Conservation (phyloP, 805 yeast genomes). For the Cyberlindnera veronae region DNA sequence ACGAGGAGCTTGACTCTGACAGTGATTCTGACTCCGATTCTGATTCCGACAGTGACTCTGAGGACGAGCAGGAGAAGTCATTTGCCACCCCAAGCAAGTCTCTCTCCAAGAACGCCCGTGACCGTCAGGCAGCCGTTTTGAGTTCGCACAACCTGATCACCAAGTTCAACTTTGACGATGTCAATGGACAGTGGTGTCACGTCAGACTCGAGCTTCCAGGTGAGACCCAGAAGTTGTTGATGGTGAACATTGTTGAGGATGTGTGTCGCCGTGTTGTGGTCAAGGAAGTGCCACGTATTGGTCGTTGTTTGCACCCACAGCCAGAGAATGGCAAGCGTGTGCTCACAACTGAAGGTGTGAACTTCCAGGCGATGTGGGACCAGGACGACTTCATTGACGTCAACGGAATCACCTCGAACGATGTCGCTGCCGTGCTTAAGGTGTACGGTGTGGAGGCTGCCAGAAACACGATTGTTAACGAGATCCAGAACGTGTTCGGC, state of each 20-base stretch:
- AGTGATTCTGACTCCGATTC: slow-evolving; percentile 35
- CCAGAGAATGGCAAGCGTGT: slow-evolving; percentile 68
- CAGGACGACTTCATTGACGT: slow-evolving; percentile 91
- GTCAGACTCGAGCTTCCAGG: slow-evolving; percentile 81
- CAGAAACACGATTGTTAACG: slow-evolving; percentile 93
- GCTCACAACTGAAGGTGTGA: slow-evolving; percentile 96
- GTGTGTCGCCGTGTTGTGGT: slow-evolving; percentile 88
- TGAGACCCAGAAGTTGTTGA: slow-evolving; percentile 85
- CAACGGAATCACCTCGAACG: slow-evolving; percentile 87
- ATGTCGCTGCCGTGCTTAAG: slow-evolving; percentile 81
- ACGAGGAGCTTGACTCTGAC: slow-evolving; percentile 50
- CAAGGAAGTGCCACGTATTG: slow-evolving; percentile 86
- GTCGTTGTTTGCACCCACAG: slow-evolving; percentile 85
- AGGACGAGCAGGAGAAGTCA: slow-evolving; percentile 19
- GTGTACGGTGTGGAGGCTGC: slow-evolving; percentile 99
- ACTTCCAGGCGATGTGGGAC: slow-evolving; percentile 97
- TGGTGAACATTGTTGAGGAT: slow-evolving; percentile 95
- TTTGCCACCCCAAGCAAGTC: slow-evolving; percentile 29
- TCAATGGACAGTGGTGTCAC: slow-evolving; percentile 86
- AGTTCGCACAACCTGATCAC: slow-evolving; percentile 70
- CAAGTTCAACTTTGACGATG: slow-evolving; percentile 87
- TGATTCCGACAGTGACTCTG: slow-evolving; percentile 36
- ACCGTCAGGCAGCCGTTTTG: slow-evolving; percentile 81
- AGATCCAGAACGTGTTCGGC: slow-evolving; percentile 91
- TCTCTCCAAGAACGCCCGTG: slow-evolving; percentile 63